Evolutionary conservation across 768 basidiomycete species (phyloP).

Genomic region (Pisolithus orientalis): DNA sequence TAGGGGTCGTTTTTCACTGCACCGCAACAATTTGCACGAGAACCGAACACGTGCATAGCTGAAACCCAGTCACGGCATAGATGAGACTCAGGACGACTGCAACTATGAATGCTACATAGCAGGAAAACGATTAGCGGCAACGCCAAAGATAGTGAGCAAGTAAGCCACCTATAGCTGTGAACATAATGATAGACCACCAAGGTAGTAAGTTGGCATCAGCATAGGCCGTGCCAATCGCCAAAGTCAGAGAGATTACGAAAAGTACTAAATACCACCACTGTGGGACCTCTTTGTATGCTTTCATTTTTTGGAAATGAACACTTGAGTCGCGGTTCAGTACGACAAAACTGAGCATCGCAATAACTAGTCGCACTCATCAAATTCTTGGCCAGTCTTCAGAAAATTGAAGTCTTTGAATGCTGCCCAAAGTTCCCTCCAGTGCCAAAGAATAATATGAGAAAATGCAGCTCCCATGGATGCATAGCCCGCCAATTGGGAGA

Average conservation of each 20-base stretch:
- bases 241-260: slow-evolving; percentile 38
- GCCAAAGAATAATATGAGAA: slow-evolving; percentile 45
- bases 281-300: slow-evolving; percentile 47
- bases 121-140: slow-evolving; percentile 17
- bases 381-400: slow-evolving; percentile 20
- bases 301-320: slow-evolving; percentile 35
- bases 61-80: slow-evolving; percentile 9
- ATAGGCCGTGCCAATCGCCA: slow-evolving; percentile 45
- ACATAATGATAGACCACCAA: slow-evolving; percentile 47
- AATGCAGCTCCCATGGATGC: slow-evolving; percentile 27
- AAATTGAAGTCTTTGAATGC: slow-evolving; percentile 13
- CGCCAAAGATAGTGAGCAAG: not conserved
- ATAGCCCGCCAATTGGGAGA: slow-evolving; percentile 7
- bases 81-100: slow-evolving; percentile 37
- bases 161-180: slow-evolving; percentile 33
- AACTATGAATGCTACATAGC: slow-evolving; percentile 22
- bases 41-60: slow-evolving; percentile 5
- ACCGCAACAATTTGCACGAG: slow-evolving; percentile 12
- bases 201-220: slow-evolving; percentile 39
- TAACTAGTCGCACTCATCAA: not conserved
- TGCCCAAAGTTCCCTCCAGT: slow-evolving; percentile 39
- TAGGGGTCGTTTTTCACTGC: not conserved
- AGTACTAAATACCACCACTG: slow-evolving; percentile 45
- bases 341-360: not conserved
- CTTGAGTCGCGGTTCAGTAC: not conserved